Conservation (phyloP, 192 early-diverging fungal species). For the Lunasporangiospora selenospora region DNA sequence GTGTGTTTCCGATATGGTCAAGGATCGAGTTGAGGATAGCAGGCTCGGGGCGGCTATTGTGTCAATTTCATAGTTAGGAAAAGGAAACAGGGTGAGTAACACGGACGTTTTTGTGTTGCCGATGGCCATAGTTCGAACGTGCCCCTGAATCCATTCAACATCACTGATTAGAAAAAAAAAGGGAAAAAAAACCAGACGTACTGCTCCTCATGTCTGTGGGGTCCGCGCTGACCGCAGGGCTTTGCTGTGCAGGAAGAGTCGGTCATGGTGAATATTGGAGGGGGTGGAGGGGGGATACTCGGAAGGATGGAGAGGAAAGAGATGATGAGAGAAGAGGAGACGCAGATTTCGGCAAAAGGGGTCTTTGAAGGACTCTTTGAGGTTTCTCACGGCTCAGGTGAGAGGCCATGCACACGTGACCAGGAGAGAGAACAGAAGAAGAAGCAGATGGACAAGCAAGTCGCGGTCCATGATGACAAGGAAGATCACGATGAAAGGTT, state of each 20-base stretch:
- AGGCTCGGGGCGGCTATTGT: slow-evolving; percentile 66
- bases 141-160: too few species aligned
- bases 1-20: slow-evolving; percentile 97
- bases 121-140: too few species aligned
- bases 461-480: too few species aligned
- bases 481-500: too few species aligned
- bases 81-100: not conserved
- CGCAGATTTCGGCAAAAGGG: not conserved
- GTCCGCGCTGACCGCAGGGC: slow-evolving; percentile 38
- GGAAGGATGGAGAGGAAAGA: not conserved
- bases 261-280: not conserved
- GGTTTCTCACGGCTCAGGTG: too few species aligned
- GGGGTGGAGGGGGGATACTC: not conserved
- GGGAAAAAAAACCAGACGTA: slow-evolving; percentile 5
- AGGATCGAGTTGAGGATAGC: slow-evolving; percentile 88
- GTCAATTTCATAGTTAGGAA: not conserved
- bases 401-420: too few species aligned
- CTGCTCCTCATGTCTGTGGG: slow-evolving; percentile 49
- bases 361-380: too few species aligned
- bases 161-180: not conserved
- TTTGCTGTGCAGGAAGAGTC: slow-evolving; percentile 15
- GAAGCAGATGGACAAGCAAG: not conserved
- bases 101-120: too few species aligned
- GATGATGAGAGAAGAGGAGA: not conserved
- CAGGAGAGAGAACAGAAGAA: not conserved